Base-by-base conservation (phyloP, 2,329 filamentous ascomycete species). In the Cladosporium halotolerans region DNA sequence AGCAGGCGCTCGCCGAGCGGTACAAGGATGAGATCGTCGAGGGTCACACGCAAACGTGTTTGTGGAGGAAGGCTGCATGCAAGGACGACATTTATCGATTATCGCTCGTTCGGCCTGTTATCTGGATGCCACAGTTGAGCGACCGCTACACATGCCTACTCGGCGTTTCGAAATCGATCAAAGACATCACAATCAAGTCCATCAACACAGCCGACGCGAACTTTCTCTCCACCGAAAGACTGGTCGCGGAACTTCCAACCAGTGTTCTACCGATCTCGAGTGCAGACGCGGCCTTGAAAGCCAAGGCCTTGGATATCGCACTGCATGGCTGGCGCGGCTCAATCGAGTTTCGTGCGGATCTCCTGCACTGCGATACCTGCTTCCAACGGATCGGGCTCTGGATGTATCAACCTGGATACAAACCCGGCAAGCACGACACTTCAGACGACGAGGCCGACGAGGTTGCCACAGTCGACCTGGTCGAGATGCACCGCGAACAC, bases 381-480 rank as follows among this genome's bases (percentile, higher is more conserved):
- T 87, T 95, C 64, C 84, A 93, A 55, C 83, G 91, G 1, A 76
- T 97, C 0, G 93, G 93, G 0, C 77, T 99, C 2, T 99, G 93
- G 93, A 86, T 99, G 76, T 97, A 95, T 68, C 68, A 90, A 85
- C 69, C 80, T 82, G 62, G 79, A 38, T 68, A 69, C 55, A 57
- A 54, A 16, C 54, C 57, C 6, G 42, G 59, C 23, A 57, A 55
- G n/a, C 7, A 54, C 53, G 52, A 43, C 9, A 39, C 34, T n/a
- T n/a, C 34, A 52, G 54, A 77, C 34, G 72, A 83, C 9, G 69
- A 84, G 9, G 55, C 54, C 4, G 56, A 61, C 5, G 58, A 56
- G 8, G 3, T 51, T 5, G 50, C 56, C 8, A 53, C 55, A 18
- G 55, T 70, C 11, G 60, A 70, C 52, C 61, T 70, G 5, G 42